A percentile compares a stretch with the other conserved stretches of the same genome.
Evolutionary conservation across 2,329 filamentous ascomycete genomes (phyloP).

Genomic region (Aspergillus sp.): DNA sequence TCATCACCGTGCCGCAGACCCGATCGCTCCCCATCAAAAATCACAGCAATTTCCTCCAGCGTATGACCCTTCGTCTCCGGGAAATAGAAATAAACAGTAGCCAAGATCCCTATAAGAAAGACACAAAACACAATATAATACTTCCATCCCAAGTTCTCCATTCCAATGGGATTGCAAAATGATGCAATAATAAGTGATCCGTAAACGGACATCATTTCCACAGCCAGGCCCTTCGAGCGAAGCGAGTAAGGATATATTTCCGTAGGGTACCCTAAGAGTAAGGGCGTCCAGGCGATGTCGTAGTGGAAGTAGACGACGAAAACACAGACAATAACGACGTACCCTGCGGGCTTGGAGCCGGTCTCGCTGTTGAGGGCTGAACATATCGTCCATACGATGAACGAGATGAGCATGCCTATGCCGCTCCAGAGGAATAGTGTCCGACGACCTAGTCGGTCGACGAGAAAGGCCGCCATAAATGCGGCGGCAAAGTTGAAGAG

Average conservation of each 20-base stretch:
- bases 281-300: constrained; percentile 20
- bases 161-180: constrained; percentile 31
- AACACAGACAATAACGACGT: constrained; percentile 39
- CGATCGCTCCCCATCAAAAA: constrained; percentile 19
- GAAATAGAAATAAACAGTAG: constrained; percentile 41
- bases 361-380: constrained; percentile 39
- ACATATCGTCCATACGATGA: constrained; percentile 47
- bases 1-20: too few species aligned
- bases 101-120: constrained; percentile 35
- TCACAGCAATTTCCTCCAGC: constrained; percentile 40
- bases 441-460: constrained; percentile 48
- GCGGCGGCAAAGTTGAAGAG: constrained; percentile 44
- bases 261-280: constrained; percentile 45
- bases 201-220: constrained; percentile 40
- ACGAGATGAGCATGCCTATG: constrained; percentile 48
- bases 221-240: constrained; percentile 50
- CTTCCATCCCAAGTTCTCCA: constrained; percentile 37
- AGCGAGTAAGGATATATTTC: constrained; percentile 55
- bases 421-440: constrained; percentile 47
- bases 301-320: constrained; percentile 48
- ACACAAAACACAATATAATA: constrained; percentile 44
- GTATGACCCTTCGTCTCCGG: constrained; percentile 37
- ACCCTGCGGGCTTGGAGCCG: constrained; percentile 34
- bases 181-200: constrained; percentile 15
- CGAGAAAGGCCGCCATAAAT: constrained; percentile 40